Base-by-base conservation (phyloP, 805 yeast species). In the Tetrapisispora taiwanensis region DNA sequence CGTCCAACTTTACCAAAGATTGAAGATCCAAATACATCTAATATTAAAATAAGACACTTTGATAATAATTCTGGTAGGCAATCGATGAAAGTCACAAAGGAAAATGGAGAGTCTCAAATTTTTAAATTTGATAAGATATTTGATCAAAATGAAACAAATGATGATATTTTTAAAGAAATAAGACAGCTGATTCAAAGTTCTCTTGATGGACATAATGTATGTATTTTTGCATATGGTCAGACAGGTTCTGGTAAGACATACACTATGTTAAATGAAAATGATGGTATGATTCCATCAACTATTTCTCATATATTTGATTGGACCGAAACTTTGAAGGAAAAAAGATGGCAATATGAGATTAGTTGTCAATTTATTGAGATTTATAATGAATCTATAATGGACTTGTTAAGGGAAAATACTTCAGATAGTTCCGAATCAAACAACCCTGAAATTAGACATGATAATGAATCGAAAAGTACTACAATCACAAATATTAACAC, bases 211-310 rank as follows among this genome's bases (percentile, higher is more conserved):
- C 80, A 72, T 56, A 87, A 87, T 53, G 95, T 88, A 2, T 88
- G 97, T 62, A 85, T 92, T 1, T 87, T 90, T 67, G 95, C 97
- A 0, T 90, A 92, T 60, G 98, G 98, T 1, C 98, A 90, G 63
- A 92, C 98, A 0, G 95, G 92, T 0, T 82, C 97, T 0, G 98
- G 98, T 3, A 90, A 90, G 60, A 90, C 97, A 0, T 81, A 65
- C 60, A 92, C 98, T 0, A 92, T 90, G 97, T 75, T 88, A 2
- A 66, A 72, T 27, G 67, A 74, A 0, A 55, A 63, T 1, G 82
- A 81, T 55, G 97, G 98, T 15, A 77, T 90, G 69, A 86, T 88
- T 30, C 88, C 95, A 1, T 69, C 77, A 15, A 83, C 97, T 0
- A 72, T 89, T 13, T 62, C 67, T 12, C 84, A 81, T 54, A 81